phyloP scores from a whole-genome alignment of 2,329 filamentous ascomycete genomes.

The Exophiala xenobiotica region DNA sequence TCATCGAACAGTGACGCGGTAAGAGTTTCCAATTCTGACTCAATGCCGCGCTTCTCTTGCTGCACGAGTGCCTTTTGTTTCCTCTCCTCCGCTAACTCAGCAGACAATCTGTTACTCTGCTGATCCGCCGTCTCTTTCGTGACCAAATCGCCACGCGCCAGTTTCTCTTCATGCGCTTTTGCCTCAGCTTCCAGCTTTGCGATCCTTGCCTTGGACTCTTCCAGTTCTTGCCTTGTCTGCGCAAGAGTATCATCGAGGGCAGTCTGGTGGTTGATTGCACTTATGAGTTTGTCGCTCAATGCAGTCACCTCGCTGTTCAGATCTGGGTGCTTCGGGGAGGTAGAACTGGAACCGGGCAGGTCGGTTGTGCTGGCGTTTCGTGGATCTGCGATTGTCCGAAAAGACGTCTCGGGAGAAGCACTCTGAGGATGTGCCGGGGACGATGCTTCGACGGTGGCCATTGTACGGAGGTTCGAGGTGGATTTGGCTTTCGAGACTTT shows the following conservation, averaged over 20 bases:
- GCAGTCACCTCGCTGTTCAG: constrained; percentile 77
- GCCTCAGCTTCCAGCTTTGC: constrained; percentile 67
- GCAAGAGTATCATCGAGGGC: constrained; percentile 84
- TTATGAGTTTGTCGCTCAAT: constrained; percentile 92
- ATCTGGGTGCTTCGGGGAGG: constrained; percentile 54
- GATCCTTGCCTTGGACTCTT: constrained; percentile 67
- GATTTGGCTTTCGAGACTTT: constrained; percentile 46
- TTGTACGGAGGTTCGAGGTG: constrained; percentile 42
- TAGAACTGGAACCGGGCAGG: constrained; percentile 38
- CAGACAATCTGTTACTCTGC: constrained; percentile 63
- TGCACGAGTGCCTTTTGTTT: constrained; percentile 64
- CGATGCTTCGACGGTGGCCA: constrained; percentile 34
- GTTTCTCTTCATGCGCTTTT: constrained; percentile 66
- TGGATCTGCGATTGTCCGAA: constrained; percentile 49
- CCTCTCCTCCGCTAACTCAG: constrained; percentile 64
- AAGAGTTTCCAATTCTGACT: constrained; percentile 85
- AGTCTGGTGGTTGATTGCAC: constrained; percentile 95
- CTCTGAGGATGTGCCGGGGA: constrained; percentile 33
- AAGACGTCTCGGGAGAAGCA: constrained; percentile 36
- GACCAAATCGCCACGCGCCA: constrained; percentile 73
- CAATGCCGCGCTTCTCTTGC: constrained; percentile 82
- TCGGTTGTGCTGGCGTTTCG: constrained; percentile 39
- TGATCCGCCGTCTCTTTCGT: constrained; percentile 70
- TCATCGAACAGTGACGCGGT: constrained; percentile 96
- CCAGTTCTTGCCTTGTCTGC: constrained; percentile 78